phyloP scores from a whole-genome alignment of 139 green algal species.

The Chlorella ohadii region DNA sequence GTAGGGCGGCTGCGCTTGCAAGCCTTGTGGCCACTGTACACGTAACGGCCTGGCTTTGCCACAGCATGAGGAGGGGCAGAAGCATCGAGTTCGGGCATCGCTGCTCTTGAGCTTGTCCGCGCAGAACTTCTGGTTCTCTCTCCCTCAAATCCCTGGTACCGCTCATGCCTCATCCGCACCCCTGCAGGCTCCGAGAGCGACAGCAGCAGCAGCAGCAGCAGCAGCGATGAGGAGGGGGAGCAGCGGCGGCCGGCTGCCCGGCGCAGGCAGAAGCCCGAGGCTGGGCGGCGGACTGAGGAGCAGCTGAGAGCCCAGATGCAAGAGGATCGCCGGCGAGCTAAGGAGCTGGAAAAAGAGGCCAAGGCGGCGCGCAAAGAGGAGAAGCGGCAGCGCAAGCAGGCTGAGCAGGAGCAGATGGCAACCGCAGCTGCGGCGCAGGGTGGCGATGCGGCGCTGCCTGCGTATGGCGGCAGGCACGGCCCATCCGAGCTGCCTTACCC shows the following conservation, averaged over 20 bases:
- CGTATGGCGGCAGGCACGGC: background rate
- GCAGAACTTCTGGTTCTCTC: no score
- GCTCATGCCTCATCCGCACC: background rate
- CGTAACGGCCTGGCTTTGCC: no score
- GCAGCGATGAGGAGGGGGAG: background rate
- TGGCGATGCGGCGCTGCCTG: background rate
- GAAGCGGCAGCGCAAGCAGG: background rate
- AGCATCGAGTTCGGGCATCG: no score
- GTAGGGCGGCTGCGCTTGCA: no score
- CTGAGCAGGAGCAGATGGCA: background rate
- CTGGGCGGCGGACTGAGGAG: background rate
- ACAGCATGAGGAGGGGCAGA: no score
- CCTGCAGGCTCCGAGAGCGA: slow-evolving; percentile 5
- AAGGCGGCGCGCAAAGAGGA: background rate
- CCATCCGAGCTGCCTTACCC: slow-evolving; percentile 3
- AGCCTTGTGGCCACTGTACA: no score
- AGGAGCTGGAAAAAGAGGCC: background rate
- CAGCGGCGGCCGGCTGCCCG: background rate
- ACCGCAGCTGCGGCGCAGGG: background rate
- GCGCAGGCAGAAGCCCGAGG: background rate
- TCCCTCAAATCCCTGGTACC: no score
- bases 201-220: slow-evolving; percentile 24
- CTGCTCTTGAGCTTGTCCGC: no score
- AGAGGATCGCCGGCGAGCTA: background rate
- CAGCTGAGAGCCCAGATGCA: background rate